phyloP scores from a whole-genome alignment of 2,329 filamentous ascomycete genomes.

The Trichophyton verrucosum region DNA sequence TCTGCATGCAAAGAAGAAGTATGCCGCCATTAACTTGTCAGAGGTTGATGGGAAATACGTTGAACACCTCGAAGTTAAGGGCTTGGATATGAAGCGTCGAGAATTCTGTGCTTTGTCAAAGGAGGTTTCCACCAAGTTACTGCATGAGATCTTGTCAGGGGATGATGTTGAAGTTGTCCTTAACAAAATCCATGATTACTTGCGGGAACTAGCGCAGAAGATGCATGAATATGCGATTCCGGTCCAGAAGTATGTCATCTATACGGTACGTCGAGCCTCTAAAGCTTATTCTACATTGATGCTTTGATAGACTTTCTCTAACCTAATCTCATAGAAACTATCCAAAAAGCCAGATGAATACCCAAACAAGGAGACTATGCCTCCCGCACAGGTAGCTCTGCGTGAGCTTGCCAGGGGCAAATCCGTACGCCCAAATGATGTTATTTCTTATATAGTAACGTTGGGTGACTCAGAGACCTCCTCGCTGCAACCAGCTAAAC shows the following conservation, averaged over 20 bases:
- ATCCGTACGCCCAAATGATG: slow-evolving; percentile 79
- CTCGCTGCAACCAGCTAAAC: slow-evolving; percentile 59
- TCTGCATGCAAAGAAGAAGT: slow-evolving; percentile 98
- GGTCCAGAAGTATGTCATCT: slow-evolving; percentile 86
- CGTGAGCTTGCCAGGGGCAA: slow-evolving; percentile 79
- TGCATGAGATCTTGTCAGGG: slow-evolving; percentile 91
- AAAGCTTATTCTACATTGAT: not conserved
- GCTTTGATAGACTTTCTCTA: slow-evolving; percentile 13
- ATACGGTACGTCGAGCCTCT: slow-evolving; percentile 45
- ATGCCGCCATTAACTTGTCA: slow-evolving; percentile 88
- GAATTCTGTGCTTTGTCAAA: slow-evolving; percentile 95
- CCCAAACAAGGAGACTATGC: slow-evolving; percentile 88
- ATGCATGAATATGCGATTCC: slow-evolving; percentile 74
- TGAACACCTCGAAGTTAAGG: slow-evolving; percentile 95
- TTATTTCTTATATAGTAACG: slow-evolving; percentile 92
- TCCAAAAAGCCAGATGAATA: slow-evolving; percentile 90
- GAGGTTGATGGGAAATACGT: slow-evolving; percentile 79
- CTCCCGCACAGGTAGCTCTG: slow-evolving; percentile 88
- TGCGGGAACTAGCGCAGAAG: slow-evolving; percentile 68
- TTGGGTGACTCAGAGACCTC: slow-evolving; percentile 49
- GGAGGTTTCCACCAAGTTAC: slow-evolving; percentile 75
- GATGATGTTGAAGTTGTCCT: slow-evolving; percentile 83
- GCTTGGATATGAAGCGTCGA: slow-evolving; percentile 92
- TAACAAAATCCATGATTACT: slow-evolving; percentile 82
- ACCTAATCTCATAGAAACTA: slow-evolving; percentile 50